A percentile compares a stretch with the other conserved stretches of the same genome.
phyloP scores from a whole-genome alignment of 805 yeast genomes.

The Candida oleophila region DNA sequence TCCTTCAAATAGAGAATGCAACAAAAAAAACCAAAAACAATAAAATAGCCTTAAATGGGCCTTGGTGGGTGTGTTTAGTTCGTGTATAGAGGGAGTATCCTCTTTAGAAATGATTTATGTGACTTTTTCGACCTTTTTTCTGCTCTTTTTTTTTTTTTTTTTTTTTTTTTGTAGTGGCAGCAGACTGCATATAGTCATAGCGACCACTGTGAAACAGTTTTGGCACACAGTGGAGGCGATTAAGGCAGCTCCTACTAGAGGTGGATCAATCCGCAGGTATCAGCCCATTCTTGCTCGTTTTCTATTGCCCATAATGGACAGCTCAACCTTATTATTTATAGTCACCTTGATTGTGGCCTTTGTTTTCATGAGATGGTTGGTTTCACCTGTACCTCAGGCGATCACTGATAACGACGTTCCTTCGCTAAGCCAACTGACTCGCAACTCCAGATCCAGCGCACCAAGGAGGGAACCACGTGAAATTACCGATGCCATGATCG shows the following conservation, averaged over 20 bases:
- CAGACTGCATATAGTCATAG: neutral
- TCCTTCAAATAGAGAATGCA: slow-evolving; percentile 38
- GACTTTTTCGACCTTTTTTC: too few species aligned
- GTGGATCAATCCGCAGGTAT: too few species aligned
- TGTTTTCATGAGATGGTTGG: slow-evolving; percentile 63
- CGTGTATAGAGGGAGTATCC: too few species aligned
- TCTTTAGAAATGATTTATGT: too few species aligned
- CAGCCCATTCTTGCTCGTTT: too few species aligned
- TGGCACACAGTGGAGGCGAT: too few species aligned
- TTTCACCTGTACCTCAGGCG: slow-evolving; percentile 54
- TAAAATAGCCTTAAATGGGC: too few species aligned
- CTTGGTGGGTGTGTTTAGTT: too few species aligned
- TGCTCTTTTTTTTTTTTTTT: too few species aligned
- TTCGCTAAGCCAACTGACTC: slow-evolving; percentile 7
- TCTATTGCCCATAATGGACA: slow-evolving; percentile 40
- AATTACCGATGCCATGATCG: slow-evolving; percentile 74
- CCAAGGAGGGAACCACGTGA: slow-evolving; percentile 35
- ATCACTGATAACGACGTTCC: slow-evolving; percentile 6
- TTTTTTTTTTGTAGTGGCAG: neutral
- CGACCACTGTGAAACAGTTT: neutral
- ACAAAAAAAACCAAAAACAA: too few species aligned
- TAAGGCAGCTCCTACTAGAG: too few species aligned
- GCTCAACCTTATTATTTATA: slow-evolving; percentile 52
- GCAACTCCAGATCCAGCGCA: slow-evolving; percentile 10
- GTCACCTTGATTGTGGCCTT: slow-evolving; percentile 52